Evolutionary conservation across 257 asterid species (phyloP).

Genomic region (Lantana camara): DNA sequence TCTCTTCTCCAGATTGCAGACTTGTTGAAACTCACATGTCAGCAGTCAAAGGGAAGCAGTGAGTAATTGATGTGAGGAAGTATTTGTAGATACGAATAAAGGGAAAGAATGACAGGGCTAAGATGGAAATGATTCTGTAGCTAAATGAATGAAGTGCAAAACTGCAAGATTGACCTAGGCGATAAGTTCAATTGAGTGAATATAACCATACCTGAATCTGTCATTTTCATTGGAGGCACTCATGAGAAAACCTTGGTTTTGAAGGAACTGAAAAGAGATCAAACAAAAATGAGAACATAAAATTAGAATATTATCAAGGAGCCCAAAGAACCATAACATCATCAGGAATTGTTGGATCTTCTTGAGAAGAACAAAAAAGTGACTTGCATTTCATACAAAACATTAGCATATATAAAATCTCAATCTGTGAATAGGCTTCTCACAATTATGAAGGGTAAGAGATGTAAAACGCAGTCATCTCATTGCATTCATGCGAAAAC

Average conservation of each 20-base stretch:
- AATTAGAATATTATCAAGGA: conserved; percentile 15
- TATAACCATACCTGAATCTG: conserved; percentile 68
- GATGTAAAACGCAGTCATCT: neutral
- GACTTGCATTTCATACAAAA: conserved; percentile 9
- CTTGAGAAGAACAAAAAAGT: conserved; percentile 1
- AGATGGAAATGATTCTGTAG: conserved; percentile 16
- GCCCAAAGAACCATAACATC: neutral
- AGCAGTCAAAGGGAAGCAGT: conserved; percentile 12
- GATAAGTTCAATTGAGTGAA: conserved; percentile 16
- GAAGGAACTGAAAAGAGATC: conserved; percentile 71
- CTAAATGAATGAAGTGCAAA: conserved; percentile 10
- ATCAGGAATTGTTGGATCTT: neutral
- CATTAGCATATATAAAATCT: neutral
- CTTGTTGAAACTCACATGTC: conserved; percentile 45
- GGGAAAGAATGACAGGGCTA: conserved; percentile 6
- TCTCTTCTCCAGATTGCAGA: conserved; percentile 93
- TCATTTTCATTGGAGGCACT: conserved; percentile 86
- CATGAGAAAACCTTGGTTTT: conserved; percentile 91
- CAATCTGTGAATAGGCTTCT: no score
- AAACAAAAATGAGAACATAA: conserved; percentile 20
- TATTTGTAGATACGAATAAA: conserved; percentile 5
- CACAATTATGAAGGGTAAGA: conserved; percentile 11
- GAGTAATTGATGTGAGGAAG: neutral
- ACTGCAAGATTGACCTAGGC: conserved; percentile 16
- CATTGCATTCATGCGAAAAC: neutral